Conservation (phyloP, 2,329 filamentous ascomycete species). For the Calonectria pteridis region DNA sequence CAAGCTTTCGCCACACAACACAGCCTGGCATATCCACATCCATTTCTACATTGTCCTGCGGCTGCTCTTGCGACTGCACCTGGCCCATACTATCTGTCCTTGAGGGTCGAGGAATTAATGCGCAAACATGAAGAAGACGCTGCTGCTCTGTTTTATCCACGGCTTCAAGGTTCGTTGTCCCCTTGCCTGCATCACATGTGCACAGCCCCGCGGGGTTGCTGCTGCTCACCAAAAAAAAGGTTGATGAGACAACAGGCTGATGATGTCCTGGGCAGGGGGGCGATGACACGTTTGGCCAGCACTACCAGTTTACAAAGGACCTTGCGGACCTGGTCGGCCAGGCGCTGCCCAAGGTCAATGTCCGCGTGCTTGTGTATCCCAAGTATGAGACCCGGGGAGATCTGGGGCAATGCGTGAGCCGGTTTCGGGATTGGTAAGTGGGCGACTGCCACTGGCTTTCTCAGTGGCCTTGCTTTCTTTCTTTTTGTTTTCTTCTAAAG, state of each 20-base stretch:
- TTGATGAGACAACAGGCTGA: background rate
- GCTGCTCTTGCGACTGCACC: background rate
- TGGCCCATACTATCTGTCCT: background rate
- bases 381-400: slow-evolving; percentile 87
- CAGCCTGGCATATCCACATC: slow-evolving; percentile 12
- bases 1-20: slow-evolving; percentile 21
- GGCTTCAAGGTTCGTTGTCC: slow-evolving; percentile 77
- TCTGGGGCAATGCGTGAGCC: slow-evolving; percentile 75
- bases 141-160: slow-evolving; percentile 87
- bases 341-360: slow-evolving; percentile 76
- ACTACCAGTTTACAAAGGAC: slow-evolving; percentile 77
- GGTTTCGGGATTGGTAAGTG: slow-evolving; percentile 80
- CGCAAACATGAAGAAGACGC: slow-evolving; percentile 73
- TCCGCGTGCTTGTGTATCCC: slow-evolving; percentile 80
- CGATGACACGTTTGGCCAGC: slow-evolving; percentile 80
- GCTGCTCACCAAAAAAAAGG: background rate
- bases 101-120: background rate
- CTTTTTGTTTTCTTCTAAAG: background rate
- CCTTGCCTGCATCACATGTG: background rate
- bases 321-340: slow-evolving; percentile 73
- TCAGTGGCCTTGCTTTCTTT: background rate
- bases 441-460: background rate
- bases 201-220: background rate
- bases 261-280: slow-evolving; percentile 68
- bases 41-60: background rate